These are phyloP conservation scores for Termitomyces sp. DNA, from an alignment of 768 basidiomycete species.

Conservation along the genomic window DNA sequence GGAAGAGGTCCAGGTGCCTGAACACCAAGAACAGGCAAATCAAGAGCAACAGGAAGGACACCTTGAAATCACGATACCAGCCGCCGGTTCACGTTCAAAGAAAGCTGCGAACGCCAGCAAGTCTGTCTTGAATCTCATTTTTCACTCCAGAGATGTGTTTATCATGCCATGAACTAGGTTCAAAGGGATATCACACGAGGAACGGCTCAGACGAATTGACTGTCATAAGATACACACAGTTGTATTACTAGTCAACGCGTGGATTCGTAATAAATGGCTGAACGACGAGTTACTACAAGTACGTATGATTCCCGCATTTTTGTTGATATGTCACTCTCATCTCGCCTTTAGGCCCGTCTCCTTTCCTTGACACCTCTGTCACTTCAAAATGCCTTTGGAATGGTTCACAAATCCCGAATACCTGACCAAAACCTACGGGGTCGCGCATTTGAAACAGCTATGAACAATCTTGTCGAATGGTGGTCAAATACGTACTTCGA, in stretches of 20 bases:
- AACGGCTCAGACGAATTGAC: conserved; percentile 71
- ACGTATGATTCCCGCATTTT: conserved; percentile 21
- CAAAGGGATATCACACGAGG: conserved; percentile 55
- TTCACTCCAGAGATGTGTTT: conserved; percentile 5
- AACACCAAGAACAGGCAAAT: conserved; percentile 24
- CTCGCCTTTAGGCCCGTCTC: conserved; percentile 69
- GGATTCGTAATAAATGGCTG: conserved; percentile 76
- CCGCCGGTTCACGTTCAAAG: conserved; percentile 29
- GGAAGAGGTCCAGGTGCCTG: conserved; percentile 72
- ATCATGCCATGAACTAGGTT: conserved; percentile 28
- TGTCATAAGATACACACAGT: conserved; percentile 91
- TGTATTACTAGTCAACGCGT: conserved; percentile 70
- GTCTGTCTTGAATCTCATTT: conserved; percentile 31
- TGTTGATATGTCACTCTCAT: not conserved
- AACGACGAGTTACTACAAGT: conserved; percentile 85
- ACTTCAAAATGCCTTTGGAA: conserved; percentile 76
- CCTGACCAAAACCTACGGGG: conserved; percentile 83
- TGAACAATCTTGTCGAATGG: conserved; percentile 76
- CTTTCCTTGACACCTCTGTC: conserved; percentile 81
- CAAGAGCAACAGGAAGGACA: conserved; percentile 21
- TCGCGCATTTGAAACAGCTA: conserved; percentile 81
- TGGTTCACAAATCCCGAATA: conserved; percentile 76
- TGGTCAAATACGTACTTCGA: conserved; percentile 77
- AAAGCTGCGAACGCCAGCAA: conserved; percentile 32
- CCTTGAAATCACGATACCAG: conserved; percentile 72